These are phyloP conservation scores for Mycena rosella DNA, from an alignment of 768 basidiomycete genomes.

Conservation along the genomic window DNA sequence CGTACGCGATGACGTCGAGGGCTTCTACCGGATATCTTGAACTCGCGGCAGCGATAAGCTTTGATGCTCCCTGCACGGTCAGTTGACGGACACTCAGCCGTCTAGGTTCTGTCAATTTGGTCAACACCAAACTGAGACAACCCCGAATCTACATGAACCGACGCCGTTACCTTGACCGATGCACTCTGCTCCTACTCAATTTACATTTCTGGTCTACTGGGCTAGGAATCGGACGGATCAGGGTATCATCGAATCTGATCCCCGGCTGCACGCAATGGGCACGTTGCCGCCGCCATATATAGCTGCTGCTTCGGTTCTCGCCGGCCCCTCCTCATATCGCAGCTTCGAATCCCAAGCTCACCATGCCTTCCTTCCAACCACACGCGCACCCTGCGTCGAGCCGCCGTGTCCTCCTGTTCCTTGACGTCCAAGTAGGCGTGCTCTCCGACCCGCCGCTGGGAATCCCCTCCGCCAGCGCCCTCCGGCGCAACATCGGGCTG, in stretches of 20 bases:
- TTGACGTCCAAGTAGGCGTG: conserved; percentile 57
- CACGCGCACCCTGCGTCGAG: not conserved
- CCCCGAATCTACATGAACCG: conserved; percentile 1
- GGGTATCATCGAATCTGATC: conserved; percentile 13
- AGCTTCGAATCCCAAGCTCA: not conserved
- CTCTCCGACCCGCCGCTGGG: conserved; percentile 52
- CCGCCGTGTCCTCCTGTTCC: conserved; percentile 57
- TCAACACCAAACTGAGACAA: too few species aligned
- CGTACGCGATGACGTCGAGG: not conserved
- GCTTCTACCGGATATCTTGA: conserved; percentile 8
- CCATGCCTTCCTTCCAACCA: not conserved
- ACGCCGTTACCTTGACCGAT: not conserved
- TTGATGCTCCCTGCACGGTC: not conserved
- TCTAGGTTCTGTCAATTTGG: too few species aligned
- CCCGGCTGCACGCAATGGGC: conserved; percentile 8
- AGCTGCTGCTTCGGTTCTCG: not conserved
- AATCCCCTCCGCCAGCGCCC: conserved; percentile 50
- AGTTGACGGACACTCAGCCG: too few species aligned
- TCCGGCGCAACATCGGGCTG: conserved; percentile 53
- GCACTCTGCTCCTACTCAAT: too few species aligned
- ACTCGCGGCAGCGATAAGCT: not conserved
- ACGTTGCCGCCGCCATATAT: conserved; percentile 18
- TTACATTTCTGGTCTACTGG: too few species aligned
- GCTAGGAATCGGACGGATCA: too few species aligned
- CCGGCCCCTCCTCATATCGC: not conserved